phyloP scores from a whole-genome alignment of 139 green algal species.

The Chlorella sp. region DNA sequence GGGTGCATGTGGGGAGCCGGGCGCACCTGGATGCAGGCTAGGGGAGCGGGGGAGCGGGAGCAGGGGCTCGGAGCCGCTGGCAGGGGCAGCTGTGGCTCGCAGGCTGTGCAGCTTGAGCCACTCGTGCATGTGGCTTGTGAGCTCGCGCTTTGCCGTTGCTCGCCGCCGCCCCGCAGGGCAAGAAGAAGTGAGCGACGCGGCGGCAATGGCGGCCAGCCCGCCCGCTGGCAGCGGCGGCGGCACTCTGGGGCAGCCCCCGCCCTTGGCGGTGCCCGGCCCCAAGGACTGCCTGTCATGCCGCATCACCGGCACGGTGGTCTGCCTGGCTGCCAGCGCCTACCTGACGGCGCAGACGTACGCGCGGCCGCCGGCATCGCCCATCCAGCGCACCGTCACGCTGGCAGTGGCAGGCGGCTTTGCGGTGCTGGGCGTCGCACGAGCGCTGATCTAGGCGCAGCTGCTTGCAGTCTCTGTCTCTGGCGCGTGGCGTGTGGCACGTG shows the following conservation, averaged over 20 bases:
- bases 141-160: too few relatives aligned
- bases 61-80: too few relatives aligned
- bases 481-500: too few relatives aligned
- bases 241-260: background rate
- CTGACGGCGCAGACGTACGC: constrained; percentile 22
- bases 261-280: background rate
- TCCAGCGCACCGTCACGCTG: constrained; percentile 18
- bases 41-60: too few relatives aligned
- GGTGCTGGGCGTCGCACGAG: constrained; percentile 29
- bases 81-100: too few relatives aligned
- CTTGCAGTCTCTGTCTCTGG: too few relatives aligned
- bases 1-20: too few relatives aligned
- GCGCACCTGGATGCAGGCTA: too few relatives aligned
- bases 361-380: constrained; percentile 2
- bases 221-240: background rate
- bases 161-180: too few relatives aligned
- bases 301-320: constrained; percentile 35
- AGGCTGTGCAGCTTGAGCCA: too few relatives aligned
- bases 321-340: constrained; percentile 37
- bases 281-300: constrained; percentile 39
- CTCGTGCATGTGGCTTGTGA: too few relatives aligned
- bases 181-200: constrained; percentile 41
- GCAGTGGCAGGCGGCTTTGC: constrained; percentile 29
- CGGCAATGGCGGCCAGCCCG: background rate
- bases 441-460: constrained; percentile 38